Evolutionary conservation across 306 rosid genomes (phyloP), one percentile per base, ranked within the genome.

Genomic region (Betula pendula): DNA sequence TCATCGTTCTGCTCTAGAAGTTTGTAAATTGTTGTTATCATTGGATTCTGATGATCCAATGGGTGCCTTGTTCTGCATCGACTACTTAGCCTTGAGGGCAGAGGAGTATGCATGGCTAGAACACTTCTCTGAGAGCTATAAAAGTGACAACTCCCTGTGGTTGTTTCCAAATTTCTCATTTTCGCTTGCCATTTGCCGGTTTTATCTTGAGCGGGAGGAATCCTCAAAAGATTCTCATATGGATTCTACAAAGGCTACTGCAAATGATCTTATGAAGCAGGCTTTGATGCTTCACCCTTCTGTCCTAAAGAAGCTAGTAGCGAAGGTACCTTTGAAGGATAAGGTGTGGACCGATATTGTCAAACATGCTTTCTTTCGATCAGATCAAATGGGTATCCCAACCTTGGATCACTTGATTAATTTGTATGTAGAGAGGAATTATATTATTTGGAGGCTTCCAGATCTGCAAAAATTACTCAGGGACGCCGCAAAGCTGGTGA

Each of bases 201-300:
- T 85, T 84, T 85, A 90, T 85, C 90, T 90, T 51, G 99, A 92
- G 89, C 62, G 66, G 50, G 86, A 82, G 31, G 92, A 84, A 55
- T 56, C 81, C 56, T 81, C 84, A 16, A 80, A 84, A 59, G 83
- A 75, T 80, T 60, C 73, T 75, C 47, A 51, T 71, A 17, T 11
- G 7, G 83, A 85, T 84, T 68, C 73, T 81, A 50, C 83, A 47
- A 91, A 83, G 87, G 76, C 96, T 60, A 79, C 92, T 83, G 87
- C 97, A 2, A 76, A 81, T 24, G 97, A 95, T 72, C 97, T 90
- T 76, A 89, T 92, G 96, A 91, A 90, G 87, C 99, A 95, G 87
- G 99, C 99, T 71, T 78, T 95, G 89, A 87, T 95, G 97, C 97
- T 95, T 83, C 97, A 92, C 77, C 97, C 99, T 77, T 80, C 95